Conservation (phyloP, 2,329 filamentous ascomycete species). For the Emericellopsis cladophorae region DNA sequence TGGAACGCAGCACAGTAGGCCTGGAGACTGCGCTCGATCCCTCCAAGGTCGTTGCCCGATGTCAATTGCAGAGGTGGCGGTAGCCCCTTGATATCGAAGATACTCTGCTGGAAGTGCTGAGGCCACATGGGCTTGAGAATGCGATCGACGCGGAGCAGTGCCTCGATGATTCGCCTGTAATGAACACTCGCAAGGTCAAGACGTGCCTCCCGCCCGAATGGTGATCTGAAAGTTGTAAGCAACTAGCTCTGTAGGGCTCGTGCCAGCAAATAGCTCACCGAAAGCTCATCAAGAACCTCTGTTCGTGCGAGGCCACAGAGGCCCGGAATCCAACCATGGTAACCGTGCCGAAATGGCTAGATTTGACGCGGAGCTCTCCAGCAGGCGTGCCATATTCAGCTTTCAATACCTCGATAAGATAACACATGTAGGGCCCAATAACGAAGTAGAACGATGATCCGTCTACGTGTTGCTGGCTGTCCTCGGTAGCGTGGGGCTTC, state of each 20-base stretch:
- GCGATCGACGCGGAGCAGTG: constrained; percentile 39
- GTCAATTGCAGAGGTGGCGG: constrained; percentile 39
- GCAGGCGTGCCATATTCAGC: constrained; percentile 26
- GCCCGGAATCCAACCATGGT: constrained; percentile 38
- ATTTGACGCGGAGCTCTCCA: constrained; percentile 33
- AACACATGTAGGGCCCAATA: constrained; percentile 38
- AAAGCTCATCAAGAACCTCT: constrained; percentile 42
- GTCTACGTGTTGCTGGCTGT: constrained; percentile 32
- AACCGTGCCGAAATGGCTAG: constrained; percentile 38
- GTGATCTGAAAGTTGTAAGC: constrained; percentile 16
- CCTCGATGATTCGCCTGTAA: constrained; percentile 40
- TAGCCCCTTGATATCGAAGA: constrained; percentile 40
- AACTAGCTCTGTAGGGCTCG: background rate
- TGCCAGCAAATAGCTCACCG: constrained; percentile 23
- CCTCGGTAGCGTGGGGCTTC: constrained; percentile 26
- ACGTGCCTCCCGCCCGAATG: constrained; percentile 28
- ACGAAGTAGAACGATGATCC: constrained; percentile 41
- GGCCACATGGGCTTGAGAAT: constrained; percentile 47
- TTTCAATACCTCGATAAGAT: constrained; percentile 36
- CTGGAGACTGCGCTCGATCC: constrained; percentile 39
- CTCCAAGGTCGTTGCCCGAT: constrained; percentile 40
- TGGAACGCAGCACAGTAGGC: constrained; percentile 41
- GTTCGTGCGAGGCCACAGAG: constrained; percentile 36
- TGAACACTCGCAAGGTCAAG: constrained; percentile 40
- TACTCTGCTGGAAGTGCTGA: constrained; percentile 36